phyloP scores from a whole-genome alignment of 805 yeast species.

The Metschnikowia gelsemii region DNA sequence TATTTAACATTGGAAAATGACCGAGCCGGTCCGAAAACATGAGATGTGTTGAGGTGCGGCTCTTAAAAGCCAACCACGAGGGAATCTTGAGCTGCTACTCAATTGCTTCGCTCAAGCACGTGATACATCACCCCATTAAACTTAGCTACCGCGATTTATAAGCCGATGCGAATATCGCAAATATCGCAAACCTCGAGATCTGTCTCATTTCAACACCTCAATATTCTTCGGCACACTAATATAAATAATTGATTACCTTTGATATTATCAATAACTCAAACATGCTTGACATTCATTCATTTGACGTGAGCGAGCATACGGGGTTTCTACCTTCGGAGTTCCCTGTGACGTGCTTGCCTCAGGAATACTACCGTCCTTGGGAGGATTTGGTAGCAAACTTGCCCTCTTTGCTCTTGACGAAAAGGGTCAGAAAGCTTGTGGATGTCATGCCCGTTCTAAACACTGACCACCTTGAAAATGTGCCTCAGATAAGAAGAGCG shows the following conservation, averaged over 20 bases:
- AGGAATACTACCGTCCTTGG: slow-evolving; percentile 72
- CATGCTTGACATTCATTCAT: slow-evolving; percentile 47
- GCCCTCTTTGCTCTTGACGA: slow-evolving; percentile 72
- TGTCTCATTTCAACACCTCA: no score
- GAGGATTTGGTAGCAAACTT: slow-evolving; percentile 63
- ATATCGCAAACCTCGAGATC: no score
- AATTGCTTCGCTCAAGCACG: no score
- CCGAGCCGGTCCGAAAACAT: no score
- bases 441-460: slow-evolving; percentile 61
- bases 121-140: no score
- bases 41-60: no score
- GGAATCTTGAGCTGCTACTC: no score
- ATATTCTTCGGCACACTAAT: background rate
- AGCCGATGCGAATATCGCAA: no score
- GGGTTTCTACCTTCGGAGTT: slow-evolving; percentile 77
- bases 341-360: slow-evolving; percentile 63
- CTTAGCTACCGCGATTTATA: no score
- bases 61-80: no score
- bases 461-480: slow-evolving; percentile 43
- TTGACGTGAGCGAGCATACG: slow-evolving; percentile 63
- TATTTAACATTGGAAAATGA: no score
- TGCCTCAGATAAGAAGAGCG: slow-evolving; percentile 70
- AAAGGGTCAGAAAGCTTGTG: slow-evolving; percentile 58
- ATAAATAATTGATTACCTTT: no score
- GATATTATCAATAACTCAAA: background rate